Percentiles rank a stretch among this genome's conserved stretches.
These are phyloP conservation scores for Leptomonas seymouri DNA, from an alignment of 208 protist species.

Conservation along the genomic window DNA sequence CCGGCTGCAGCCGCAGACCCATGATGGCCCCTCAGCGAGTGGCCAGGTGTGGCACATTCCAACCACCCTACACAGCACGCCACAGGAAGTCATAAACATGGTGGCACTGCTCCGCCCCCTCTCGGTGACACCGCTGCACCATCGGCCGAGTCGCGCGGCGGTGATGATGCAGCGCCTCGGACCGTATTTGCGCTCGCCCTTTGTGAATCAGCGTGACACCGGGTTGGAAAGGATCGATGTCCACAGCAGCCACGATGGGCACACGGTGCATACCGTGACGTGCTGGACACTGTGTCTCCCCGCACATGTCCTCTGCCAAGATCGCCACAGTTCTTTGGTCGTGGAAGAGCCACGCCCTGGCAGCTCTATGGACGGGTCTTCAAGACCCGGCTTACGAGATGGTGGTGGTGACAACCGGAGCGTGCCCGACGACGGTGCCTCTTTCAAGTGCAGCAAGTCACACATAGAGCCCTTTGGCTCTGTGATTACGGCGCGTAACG, in stretches of 20 bases:
- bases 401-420: no score
- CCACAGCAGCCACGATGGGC: background rate
- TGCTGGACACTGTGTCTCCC: slow-evolving; percentile 14
- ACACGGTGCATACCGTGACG: background rate
- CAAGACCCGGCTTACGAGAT: no score
- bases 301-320: background rate
- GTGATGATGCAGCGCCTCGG: slow-evolving; percentile 66
- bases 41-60: slow-evolving; percentile 66
- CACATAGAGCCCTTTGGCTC: no score
- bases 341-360: no score
- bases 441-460: no score
- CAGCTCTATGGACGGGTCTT: no score
- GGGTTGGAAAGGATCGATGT: background rate
- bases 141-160: slow-evolving; percentile 45
- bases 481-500: no score
- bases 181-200: slow-evolving; percentile 42
- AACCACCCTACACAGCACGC: slow-evolving; percentile 70
- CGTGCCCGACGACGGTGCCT: no score
- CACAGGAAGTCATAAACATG: slow-evolving; percentile 72
- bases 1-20: slow-evolving; percentile 31
- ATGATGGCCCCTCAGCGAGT: background rate
- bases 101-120: slow-evolving; percentile 59
- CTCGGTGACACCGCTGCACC: slow-evolving; percentile 72
- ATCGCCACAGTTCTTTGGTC: background rate
- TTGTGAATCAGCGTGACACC: slow-evolving; percentile 24